phyloP scores from a whole-genome alignment of 2,329 filamentous ascomycete species.

The Scopulariopsis brevicaulis region DNA sequence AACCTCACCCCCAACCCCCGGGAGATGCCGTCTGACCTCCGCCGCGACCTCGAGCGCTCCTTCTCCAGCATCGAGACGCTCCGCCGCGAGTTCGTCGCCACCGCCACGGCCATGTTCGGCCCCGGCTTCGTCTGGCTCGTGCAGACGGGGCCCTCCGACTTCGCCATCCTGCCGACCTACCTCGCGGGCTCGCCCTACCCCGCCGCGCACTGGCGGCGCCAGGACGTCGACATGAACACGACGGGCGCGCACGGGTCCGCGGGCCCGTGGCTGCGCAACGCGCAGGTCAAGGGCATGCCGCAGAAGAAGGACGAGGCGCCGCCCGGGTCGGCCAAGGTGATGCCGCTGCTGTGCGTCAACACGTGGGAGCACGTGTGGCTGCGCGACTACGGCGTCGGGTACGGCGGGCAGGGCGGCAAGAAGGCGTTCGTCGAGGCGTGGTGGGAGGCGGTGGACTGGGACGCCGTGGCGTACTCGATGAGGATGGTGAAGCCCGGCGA shows the following conservation, averaged over 20 bases:
- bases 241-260: constrained; percentile 26
- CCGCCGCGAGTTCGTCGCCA: constrained; percentile 66
- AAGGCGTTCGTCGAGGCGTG: constrained; percentile 62
- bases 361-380: constrained; percentile 96
- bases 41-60: constrained; percentile 48
- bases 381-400: constrained; percentile 59
- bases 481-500: neutral
- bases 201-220: constrained; percentile 69
- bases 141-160: constrained; percentile 34
- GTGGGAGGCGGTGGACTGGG: constrained; percentile 88
- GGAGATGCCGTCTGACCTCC: constrained; percentile 44
- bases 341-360: constrained; percentile 80
- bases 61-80: constrained; percentile 82
- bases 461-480: constrained; percentile 42
- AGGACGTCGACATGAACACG: constrained; percentile 60
- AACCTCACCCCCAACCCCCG: constrained; percentile 30
- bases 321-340: constrained; percentile 56
- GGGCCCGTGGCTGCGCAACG: constrained; percentile 17
- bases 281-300: constrained; percentile 13
- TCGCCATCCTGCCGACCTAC: constrained; percentile 77
- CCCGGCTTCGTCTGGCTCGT: constrained; percentile 97
- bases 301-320: constrained; percentile 24
- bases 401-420: constrained; percentile 59
- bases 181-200: constrained; percentile 82
- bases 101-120: constrained; percentile 85